Evolutionary conservation across 441 rosid genomes (phyloP), one percentile per base, ranked within the genome.

Genomic region (Jatropha multifida): DNA sequence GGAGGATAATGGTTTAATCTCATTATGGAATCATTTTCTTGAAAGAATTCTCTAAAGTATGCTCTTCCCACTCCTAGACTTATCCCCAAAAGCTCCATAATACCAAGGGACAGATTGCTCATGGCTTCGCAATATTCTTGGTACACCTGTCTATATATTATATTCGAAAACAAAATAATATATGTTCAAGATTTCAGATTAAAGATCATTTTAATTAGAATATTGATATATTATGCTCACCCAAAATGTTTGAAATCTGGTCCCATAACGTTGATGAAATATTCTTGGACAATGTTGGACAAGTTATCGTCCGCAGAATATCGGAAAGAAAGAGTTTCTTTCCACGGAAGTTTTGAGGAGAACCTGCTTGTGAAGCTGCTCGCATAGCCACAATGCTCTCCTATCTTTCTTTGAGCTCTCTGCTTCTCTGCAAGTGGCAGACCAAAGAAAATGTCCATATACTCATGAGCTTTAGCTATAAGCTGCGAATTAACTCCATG

Each of bases 281-380:
- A 94, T 5, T 92, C 89, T 74, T 86, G 78, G 41, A 92, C 94
- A 26, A 85, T 74, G 64, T 86, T 83, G 38, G 85, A 69, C 42
- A 70, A 78, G 68, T 54, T 74, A 32, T 83, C 73, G 46, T 84
- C 90, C 26, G 83, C 86, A 23, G 86, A 84, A 72, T 82, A 92
- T 23, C 86, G 81, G 68, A 96, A 90, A 69, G 99, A 92, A 63
- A 96, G 92, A 0, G 98, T 96, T 71, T 96, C 99, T 74, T 96
- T 96, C 99, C 99, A 96, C 3, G 99, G 99, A 55, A 96, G 93
- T 85, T 94, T 93, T 52, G 89, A 82, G 78, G 90, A 81, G 86
- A 95, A 95, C 68, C 99, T 87, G 7, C 93, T 88, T 5, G 94
- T 88, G 85, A 96, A 96, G 82, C 98, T 91, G 55, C 94, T 92